Evolutionary conservation across 306 rosid genomes (phyloP).

Genomic region (Abrus pulchellus): DNA sequence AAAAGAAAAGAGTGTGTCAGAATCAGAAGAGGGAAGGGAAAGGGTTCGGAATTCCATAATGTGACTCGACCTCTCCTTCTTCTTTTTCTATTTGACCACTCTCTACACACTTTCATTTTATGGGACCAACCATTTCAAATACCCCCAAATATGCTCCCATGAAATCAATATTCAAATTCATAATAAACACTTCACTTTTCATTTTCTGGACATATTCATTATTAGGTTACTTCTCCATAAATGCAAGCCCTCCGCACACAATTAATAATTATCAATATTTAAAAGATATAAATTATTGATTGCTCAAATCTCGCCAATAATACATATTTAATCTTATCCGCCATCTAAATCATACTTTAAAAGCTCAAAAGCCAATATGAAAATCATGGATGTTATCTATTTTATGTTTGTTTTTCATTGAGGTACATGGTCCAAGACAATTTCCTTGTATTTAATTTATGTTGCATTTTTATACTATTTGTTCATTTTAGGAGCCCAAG

Average conservation of each 20-base stretch:
- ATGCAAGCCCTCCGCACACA: too few relatives aligned
- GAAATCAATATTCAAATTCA: too few relatives aligned
- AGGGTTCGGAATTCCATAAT: constrained; percentile 64
- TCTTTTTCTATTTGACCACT: neutral
- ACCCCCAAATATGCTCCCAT: too few relatives aligned
- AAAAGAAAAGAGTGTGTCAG: constrained; percentile 17
- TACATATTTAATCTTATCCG: constrained; percentile 36
- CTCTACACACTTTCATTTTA: neutral
- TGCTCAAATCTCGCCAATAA: neutral
- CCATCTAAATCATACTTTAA: neutral
- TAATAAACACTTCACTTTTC: too few relatives aligned
- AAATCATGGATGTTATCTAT: constrained; percentile 19
- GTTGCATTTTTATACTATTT: constrained; percentile 29
- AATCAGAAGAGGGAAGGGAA: neutral
- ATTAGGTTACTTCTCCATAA: too few relatives aligned
- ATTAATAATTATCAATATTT: too few relatives aligned
- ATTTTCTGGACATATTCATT: too few relatives aligned
- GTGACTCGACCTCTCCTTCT: constrained; percentile 35
- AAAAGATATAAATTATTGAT: neutral
- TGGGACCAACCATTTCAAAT: neutral
- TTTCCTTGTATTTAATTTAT: neutral
- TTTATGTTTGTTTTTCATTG: constrained; percentile 20
- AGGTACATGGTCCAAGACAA: constrained; percentile 34
- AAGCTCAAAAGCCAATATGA: constrained; percentile 32
- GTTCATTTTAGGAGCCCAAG: constrained; percentile 46